phyloP scores from a whole-genome alignment of 192 early-diverging fungal genomes.

The Coemansia sp. region DNA sequence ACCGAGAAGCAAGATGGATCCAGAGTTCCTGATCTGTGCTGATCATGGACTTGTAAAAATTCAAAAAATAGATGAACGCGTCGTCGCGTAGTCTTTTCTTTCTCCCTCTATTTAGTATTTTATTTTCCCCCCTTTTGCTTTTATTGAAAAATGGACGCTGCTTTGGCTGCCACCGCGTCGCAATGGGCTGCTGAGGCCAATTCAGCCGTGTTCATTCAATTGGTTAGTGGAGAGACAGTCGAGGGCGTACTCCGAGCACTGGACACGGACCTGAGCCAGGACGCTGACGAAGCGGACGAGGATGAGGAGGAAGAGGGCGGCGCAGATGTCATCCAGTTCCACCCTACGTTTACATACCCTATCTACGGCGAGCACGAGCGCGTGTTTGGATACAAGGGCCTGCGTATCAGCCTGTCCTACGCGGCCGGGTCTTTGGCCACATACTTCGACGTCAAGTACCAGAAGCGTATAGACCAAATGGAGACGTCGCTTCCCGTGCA shows the following conservation, averaged over 20 bases:
- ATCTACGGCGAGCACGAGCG: constrained; percentile 87
- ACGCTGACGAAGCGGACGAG: constrained; percentile 40
- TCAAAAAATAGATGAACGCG: background rate
- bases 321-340: constrained; percentile 59
- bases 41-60: background rate
- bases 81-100: background rate
- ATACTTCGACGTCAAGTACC: constrained; percentile 65
- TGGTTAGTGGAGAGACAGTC: constrained; percentile 42
- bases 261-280: constrained; percentile 17
- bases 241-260: constrained; percentile 32
- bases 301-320: constrained; percentile 38
- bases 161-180: constrained; percentile 34
- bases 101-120: background rate
- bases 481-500: constrained; percentile 22
- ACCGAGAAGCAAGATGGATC: background rate
- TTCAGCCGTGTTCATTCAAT: constrained; percentile 36
- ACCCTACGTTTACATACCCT: constrained; percentile 84
- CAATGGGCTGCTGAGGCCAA: constrained; percentile 48
- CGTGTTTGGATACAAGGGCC: constrained; percentile 86
- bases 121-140: background rate
- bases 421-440: constrained; percentile 75
- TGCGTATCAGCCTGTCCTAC: constrained; percentile 73
- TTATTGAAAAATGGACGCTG: constrained; percentile 24
- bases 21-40: background rate
- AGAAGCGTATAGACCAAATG: constrained; percentile 61